These are phyloP conservation scores for Apostasia ramifera DNA, from an alignment of 106 monocot species.

Conservation along the genomic window DNA sequence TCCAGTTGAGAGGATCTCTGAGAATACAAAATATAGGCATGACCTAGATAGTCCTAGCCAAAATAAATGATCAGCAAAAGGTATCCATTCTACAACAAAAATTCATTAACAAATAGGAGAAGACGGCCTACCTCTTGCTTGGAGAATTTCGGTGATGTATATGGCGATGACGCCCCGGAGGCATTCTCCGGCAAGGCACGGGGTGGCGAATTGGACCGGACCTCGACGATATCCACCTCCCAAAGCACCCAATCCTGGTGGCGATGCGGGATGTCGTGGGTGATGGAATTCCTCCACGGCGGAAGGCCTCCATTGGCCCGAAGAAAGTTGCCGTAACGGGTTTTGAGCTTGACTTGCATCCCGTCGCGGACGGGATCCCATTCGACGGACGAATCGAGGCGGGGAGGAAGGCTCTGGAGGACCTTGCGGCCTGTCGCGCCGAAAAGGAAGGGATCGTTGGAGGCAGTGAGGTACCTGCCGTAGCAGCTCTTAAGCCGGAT, in stretches of 20 bases:
- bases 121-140: constrained; percentile 6
- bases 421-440: constrained; percentile 86
- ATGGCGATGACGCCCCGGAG: neutral
- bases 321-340: constrained; percentile 27
- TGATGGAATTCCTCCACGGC: constrained; percentile 87
- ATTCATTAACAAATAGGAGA: too few relatives aligned
- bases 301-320: constrained; percentile 75
- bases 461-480: constrained; percentile 72
- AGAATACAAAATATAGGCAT: too few relatives aligned
- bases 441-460: constrained; percentile 73
- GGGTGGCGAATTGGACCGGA: neutral
- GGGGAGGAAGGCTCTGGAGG: constrained; percentile 44
- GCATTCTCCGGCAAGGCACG: neutral
- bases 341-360: constrained; percentile 21
- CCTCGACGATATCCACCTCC: constrained; percentile 56
- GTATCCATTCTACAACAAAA: too few relatives aligned
- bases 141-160: neutral
- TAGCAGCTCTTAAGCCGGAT: constrained; percentile 60
- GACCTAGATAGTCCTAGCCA: too few relatives aligned
- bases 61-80: too few relatives aligned
- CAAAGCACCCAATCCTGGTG: constrained; percentile 79
- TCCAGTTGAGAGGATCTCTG: too few relatives aligned
- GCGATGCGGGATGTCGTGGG: constrained; percentile 86
- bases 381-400: constrained; percentile 80
- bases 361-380: constrained; percentile 89